Evolutionary conservation across 768 basidiomycete genomes (phyloP), one percentile per base, ranked within the genome.

Genomic region (Gloeophyllum trabeum): DNA sequence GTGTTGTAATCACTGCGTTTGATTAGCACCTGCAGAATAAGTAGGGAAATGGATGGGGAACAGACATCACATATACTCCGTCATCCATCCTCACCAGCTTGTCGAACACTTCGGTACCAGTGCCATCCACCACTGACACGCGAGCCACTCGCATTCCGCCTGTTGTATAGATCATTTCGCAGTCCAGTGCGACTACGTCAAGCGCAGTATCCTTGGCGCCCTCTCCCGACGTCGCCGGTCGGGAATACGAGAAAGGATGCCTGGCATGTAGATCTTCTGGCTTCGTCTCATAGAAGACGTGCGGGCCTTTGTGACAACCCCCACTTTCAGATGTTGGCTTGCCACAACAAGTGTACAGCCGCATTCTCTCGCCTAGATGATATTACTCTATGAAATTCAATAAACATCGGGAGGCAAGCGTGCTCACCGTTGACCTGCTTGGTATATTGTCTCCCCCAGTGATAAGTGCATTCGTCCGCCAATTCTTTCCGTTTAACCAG

Each of bases 161-260:
- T 0, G 93, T 97, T 0, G 90, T 86, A 62, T 93, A 91, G 6
- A 97, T 70, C 87, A 98, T 91, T 61, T 99, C 96, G 55, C 96
- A 98, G 58, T 99, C 96, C 39, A 98, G 66, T 0, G 89, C 89
- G 4, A 81, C 86, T 3, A 97, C 74, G 43, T 92, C 86, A 35
- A 89, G 62, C 1, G 72, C 65, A 2, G 63, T 58, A 40, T 64
- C 63, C 1, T 52, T 35, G n/a, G n/a, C n/a, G 7, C 52, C 24
- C 34, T 58, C 47, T 5, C 61, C 55, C 41, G 21, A 26, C 19
- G 28, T 41, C 34, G 34, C 47, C 3, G 55, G 47, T 5, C 62
- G 54, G 18, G 69, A 62, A 52, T 59, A 35, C 25, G 89, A 76
- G 61, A 92, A 96, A 0, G 81, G 59, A 43, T 88, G 77, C 14